phyloP scores from a whole-genome alignment of 768 basidiomycete genomes.

The Leccinum barrowsii region DNA sequence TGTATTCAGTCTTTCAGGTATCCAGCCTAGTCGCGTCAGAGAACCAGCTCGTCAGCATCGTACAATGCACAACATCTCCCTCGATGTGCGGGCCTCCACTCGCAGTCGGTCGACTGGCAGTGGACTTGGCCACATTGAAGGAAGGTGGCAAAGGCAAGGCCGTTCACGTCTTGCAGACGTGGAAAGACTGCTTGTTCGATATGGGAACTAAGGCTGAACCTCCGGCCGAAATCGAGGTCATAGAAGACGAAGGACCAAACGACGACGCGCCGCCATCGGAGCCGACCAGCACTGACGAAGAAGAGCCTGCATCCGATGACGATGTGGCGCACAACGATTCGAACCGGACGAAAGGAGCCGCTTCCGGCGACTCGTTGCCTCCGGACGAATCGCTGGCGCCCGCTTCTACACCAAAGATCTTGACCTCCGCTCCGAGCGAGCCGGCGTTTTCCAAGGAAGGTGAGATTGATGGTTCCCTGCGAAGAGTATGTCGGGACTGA shows the following conservation, averaged over 20 bases:
- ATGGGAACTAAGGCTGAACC: constrained; percentile 62
- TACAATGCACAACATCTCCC: constrained; percentile 41
- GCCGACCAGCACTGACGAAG: constrained; percentile 1
- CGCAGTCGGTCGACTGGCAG: constrained; percentile 72
- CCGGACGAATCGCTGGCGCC: constrained; percentile 7
- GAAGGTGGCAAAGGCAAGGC: constrained; percentile 72
- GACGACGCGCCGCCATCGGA: constrained; percentile 13
- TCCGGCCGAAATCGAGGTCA: constrained; percentile 41
- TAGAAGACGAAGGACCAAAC: constrained; percentile 8
- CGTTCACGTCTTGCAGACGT: constrained; percentile 66
- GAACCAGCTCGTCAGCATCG: constrained; percentile 60
- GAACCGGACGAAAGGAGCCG: constrained; percentile 25
- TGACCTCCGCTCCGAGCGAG: constrained; percentile 8
- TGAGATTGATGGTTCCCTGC: constrained; percentile 8
- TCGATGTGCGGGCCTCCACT: constrained; percentile 46
- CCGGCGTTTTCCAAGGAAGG: constrained; percentile 28
- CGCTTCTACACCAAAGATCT: constrained; percentile 1
- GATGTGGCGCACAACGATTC: constrained; percentile 4
- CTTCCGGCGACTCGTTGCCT: constrained; percentile 3
- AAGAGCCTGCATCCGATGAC: constrained; percentile 7
- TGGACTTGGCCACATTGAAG: constrained; percentile 36
- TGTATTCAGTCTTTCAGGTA: constrained; percentile 53
- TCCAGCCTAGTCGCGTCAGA: constrained; percentile 37
- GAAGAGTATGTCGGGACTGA: constrained; percentile 1
- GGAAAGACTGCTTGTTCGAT: constrained; percentile 75